Base-by-base conservation (phyloP, 257 asterid species). In the Orobanche coerulescens region DNA sequence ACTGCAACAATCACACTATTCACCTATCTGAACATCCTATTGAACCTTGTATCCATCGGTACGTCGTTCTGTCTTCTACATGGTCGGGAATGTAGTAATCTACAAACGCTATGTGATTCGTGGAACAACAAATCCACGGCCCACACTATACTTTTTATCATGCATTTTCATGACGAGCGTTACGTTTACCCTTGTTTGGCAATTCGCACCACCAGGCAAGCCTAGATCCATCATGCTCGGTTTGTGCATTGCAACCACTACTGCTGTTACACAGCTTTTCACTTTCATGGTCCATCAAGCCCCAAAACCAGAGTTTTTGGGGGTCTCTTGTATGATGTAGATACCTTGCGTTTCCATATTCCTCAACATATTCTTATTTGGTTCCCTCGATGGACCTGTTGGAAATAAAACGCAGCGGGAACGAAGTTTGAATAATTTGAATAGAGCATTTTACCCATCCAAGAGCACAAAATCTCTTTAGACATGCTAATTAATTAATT, bases 301-400 rank as follows among this genome's bases (percentile, higher is more conserved):
- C 4, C 80, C 80, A 39, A 84, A 79, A 67, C 98, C 98, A 0
- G 95, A 88, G 78, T 84, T 86, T 20, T 92, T 96, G 98, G 96
- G 98, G 14, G 96, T 92, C 70, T 96, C 98, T 0, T 26, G 86
- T 39, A 92, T 92, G 98, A 96, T 96, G 12, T 92, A 95, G 96
- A 79, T 82, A 13, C 98, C 98, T 54, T 86, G 91, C 50, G 28
- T 80, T 6, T 92, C 98, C 53, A 86, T 92, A 60, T 88, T 84
- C 72, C 98, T 92, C 20, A 82, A 92, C 76, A 84, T 92, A 71
- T 92, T 92, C 86, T 67, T 92, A 80, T 64, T 92, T 40, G 95
- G 98, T 0, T 76, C 88, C 5, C 81, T 88, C 7, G 91, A 82
- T 26, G 66, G 75, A 42, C 87, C 86, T n/a, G n/a, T n/a, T n/a